A percentile compares a stretch with the other conserved stretches of the same genome.
Evolutionary conservation across 2,329 filamentous ascomycete species (phyloP).

Genomic region (Penicillium hesseltinei): DNA sequence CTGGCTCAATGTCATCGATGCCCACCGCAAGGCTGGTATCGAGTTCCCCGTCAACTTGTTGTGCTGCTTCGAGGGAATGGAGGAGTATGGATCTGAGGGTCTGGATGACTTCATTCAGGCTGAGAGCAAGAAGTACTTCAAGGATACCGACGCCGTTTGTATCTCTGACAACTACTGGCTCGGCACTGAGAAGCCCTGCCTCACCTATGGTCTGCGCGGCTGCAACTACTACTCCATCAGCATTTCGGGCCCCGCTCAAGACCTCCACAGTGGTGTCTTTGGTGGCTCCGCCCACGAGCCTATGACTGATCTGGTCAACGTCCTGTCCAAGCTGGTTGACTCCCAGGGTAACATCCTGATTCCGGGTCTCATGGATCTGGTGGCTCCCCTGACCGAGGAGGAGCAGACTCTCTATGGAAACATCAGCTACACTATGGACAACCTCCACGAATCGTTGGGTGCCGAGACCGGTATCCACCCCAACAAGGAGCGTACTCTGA

Average conservation of each 20-base stretch:
- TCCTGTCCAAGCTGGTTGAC: constrained; percentile 83
- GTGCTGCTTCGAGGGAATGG: constrained; percentile 99
- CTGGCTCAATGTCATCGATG: constrained; percentile 97
- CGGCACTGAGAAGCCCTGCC: constrained; percentile 94
- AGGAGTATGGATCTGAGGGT: constrained; percentile 96
- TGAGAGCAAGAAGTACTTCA: constrained; percentile 92
- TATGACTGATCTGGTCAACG: constrained; percentile 88
- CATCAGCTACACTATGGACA: constrained; percentile 96
- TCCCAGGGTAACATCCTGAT: constrained; percentile 89
- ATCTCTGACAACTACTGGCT: constrained; percentile 99
- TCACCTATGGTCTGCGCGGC: constrained; percentile 94
- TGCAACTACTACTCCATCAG: constrained; percentile 97
- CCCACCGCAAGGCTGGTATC: constrained; percentile 89
- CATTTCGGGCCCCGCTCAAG: constrained; percentile 84
- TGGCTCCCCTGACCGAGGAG: constrained; percentile 80
- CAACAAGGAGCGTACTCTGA: constrained; percentile 87
- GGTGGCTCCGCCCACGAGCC: constrained; percentile 95
- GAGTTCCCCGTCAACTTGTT: constrained; percentile 97
- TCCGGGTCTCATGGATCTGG: constrained; percentile 89
- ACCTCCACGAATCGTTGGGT: constrained; percentile 86
- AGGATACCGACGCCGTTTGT: constrained; percentile 91
- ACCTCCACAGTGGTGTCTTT: constrained; percentile 95
- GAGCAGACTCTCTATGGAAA: constrained; percentile 83
- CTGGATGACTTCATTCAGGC: constrained; percentile 90
- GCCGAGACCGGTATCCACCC: constrained; percentile 82